Evolutionary conservation across 2,329 filamentous ascomycete species (phyloP).

Genomic region (Lithohypha guttulata): DNA sequence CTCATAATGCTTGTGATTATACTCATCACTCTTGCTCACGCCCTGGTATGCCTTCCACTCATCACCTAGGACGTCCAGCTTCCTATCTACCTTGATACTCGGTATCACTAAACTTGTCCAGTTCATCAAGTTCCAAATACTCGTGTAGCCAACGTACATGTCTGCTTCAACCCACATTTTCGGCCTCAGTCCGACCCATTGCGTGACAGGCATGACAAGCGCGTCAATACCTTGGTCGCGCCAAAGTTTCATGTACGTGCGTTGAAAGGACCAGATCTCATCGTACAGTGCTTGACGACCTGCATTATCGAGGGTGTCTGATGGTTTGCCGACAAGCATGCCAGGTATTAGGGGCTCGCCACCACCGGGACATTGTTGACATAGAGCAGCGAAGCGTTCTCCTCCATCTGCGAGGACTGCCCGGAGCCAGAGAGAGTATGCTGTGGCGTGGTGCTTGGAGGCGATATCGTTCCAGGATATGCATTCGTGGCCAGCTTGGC

Average conservation of each 20-base stretch:
- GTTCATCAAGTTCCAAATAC: constrained; percentile 29
- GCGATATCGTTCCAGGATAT: constrained; percentile 27
- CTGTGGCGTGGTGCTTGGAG: constrained; percentile 19
- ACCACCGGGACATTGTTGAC: constrained; percentile 18
- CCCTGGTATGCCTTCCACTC: constrained; percentile 27
- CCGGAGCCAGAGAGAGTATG: constrained; percentile 26
- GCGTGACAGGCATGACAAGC: constrained; percentile 26
- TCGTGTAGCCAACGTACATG: constrained; percentile 28
- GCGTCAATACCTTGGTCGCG: constrained; percentile 25
- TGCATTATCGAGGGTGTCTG: constrained; percentile 22
- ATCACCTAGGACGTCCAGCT: constrained; percentile 17
- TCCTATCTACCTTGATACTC: constrained; percentile 26
- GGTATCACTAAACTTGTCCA: constrained; percentile 27
- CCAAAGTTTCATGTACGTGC: constrained; percentile 25
- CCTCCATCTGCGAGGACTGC: constrained; percentile 27
- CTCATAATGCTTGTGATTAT: constrained; percentile 27
- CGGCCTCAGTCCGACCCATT: constrained; percentile 26
- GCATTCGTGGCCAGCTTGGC: constrained; percentile 43
- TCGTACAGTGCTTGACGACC: constrained; percentile 23
- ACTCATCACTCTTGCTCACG: constrained; percentile 25
- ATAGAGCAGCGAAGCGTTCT: constrained; percentile 24
- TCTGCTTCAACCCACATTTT: constrained; percentile 27
- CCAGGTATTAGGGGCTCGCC: constrained; percentile 28
- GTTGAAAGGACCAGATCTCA: constrained; percentile 25
- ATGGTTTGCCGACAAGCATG: constrained; percentile 27